Conservation (phyloP, 805 yeast species). For the Metschnikowia corniflorae region DNA sequence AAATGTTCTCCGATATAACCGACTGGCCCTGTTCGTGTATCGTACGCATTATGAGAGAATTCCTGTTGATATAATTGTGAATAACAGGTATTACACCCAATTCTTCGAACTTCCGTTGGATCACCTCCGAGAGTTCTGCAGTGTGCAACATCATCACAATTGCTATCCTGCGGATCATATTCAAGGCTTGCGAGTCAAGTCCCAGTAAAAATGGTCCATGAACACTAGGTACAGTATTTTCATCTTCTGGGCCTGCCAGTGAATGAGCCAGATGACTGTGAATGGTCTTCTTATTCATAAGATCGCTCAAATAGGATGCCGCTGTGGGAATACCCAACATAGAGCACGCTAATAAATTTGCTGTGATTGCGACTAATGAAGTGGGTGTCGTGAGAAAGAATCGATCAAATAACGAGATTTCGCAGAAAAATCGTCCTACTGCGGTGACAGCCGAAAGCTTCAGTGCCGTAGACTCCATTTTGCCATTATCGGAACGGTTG, state of each 20-base stretch:
- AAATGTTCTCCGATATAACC: constrained; percentile 11
- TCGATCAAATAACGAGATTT: constrained; percentile 49
- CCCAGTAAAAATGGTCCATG: constrained; percentile 50
- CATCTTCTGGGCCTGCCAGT: constrained; percentile 32
- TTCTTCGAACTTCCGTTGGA: constrained; percentile 47
- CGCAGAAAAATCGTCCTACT: constrained; percentile 52
- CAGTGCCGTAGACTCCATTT: constrained; percentile 19
- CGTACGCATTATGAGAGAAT: constrained; percentile 12
- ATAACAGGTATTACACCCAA: constrained; percentile 53
- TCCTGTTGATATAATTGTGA: constrained; percentile 24
- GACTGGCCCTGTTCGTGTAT: constrained; percentile 14
- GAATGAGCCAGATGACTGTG: constrained; percentile 5
- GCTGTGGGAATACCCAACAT: constrained; percentile 49
- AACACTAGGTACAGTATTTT: constrained; percentile 39
- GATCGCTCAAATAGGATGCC: constrained; percentile 11
- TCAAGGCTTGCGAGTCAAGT: constrained; percentile 36
- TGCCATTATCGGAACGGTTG: constrained; percentile 17
- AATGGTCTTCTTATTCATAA: constrained; percentile 6
- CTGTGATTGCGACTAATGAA: constrained; percentile 47
- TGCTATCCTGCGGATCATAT: constrained; percentile 39
- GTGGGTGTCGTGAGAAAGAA: constrained; percentile 44
- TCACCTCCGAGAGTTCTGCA: constrained; percentile 47
- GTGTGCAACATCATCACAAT: constrained; percentile 43
- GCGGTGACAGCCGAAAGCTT: constrained; percentile 52
- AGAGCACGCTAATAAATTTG: constrained; percentile 51